Evolutionary conservation across 116 monocot species (phyloP).

Genomic region (Trichopus zeylanicus): DNA sequence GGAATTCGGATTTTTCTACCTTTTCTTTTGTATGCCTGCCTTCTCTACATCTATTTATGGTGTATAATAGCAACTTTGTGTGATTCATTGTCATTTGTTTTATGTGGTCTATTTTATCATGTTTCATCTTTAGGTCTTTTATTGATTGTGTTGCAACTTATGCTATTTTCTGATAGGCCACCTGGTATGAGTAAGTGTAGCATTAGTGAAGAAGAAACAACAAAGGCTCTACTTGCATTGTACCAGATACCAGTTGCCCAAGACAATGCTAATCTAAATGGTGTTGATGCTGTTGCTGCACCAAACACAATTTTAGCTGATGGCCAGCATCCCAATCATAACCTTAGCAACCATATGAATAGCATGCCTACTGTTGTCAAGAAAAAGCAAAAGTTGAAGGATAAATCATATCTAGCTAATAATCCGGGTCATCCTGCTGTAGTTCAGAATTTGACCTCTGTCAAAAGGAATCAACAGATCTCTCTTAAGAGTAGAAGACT

Average conservation of each 20-base stretch:
- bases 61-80: background rate
- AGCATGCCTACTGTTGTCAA: constrained; percentile 21
- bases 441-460: constrained; percentile 10
- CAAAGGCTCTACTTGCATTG: constrained; percentile 57
- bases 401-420: constrained; percentile 17
- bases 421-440: constrained; percentile 15
- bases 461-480: constrained; percentile 29
- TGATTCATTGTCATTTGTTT: too few species aligned
- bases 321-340: constrained; percentile 13
- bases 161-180: constrained; percentile 7
- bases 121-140: background rate
- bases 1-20: background rate
- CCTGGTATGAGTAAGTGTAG: constrained; percentile 82
- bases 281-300: constrained; percentile 23
- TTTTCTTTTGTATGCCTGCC: background rate
- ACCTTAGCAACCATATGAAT: constrained; percentile 16
- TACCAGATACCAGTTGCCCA: constrained; percentile 40
- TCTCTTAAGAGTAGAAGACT: constrained; percentile 30
- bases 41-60: background rate
- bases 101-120: too few species aligned
- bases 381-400: constrained; percentile 39
- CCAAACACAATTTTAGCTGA: constrained; percentile 15
- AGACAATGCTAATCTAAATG: constrained; percentile 20
- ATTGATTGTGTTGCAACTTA: background rate
- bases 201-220: constrained; percentile 79